Evolutionary conservation across 2,329 filamentous ascomycete species (phyloP).

Genomic region (Geosmithia putterillii): DNA sequence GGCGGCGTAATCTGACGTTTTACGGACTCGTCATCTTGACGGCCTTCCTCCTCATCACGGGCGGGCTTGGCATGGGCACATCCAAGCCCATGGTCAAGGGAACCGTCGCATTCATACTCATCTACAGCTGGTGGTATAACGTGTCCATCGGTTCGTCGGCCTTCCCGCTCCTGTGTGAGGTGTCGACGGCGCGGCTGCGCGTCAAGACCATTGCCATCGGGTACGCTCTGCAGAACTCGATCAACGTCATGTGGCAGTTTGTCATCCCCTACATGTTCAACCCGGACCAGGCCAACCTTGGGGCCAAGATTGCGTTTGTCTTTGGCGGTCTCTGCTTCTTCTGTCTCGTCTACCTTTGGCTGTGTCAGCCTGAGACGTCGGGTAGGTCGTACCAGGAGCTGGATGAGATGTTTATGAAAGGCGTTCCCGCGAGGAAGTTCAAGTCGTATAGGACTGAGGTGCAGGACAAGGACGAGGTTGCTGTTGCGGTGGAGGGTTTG

Average conservation of each 20-base stretch:
- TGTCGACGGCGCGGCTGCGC: conserved; percentile 22
- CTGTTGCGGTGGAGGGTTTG: neutral
- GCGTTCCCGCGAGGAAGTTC: conserved; percentile 13
- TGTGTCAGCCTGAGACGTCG: conserved; percentile 22
- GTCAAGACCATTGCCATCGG: conserved; percentile 23
- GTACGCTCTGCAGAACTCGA: conserved; percentile 22
- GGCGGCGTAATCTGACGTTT: conserved; percentile 30
- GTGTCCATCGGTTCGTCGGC: conserved; percentile 28
- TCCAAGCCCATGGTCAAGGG: conserved; percentile 22
- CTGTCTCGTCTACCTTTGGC: conserved; percentile 12
- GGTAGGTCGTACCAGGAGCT: conserved; percentile 21
- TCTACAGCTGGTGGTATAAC: conserved; percentile 27
- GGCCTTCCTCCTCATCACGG: conserved; percentile 21
- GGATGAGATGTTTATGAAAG: conserved; percentile 18
- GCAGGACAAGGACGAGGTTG: neutral
- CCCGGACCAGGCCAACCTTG: conserved; percentile 21
- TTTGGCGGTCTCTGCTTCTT: conserved; percentile 18
- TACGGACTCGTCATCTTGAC: conserved; percentile 28
- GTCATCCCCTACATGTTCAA: conserved; percentile 29
- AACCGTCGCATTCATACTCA: conserved; percentile 17
- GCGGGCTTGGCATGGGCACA: conserved; percentile 14
- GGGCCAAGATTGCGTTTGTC: conserved; percentile 25
- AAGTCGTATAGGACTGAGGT: neutral
- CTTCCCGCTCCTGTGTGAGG: conserved; percentile 28
- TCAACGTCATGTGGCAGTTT: conserved; percentile 26